Evolutionary conservation across 495 filamentous ascomycete species (phyloP).

Genomic region (Corynascus novoguineensis): DNA sequence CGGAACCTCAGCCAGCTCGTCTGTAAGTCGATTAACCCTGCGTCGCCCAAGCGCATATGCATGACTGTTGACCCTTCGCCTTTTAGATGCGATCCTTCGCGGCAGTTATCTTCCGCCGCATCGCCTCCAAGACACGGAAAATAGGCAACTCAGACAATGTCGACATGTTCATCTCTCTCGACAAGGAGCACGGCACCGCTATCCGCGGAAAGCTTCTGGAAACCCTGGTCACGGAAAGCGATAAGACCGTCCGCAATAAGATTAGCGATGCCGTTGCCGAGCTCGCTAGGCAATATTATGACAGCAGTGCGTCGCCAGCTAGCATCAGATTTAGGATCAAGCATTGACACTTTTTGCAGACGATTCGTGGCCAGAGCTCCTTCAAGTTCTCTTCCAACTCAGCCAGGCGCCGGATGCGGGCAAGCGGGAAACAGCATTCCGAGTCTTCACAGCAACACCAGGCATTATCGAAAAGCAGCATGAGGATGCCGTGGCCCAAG

Average conservation of each 20-base stretch:
- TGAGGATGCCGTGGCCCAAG: slow-evolving; percentile 72
- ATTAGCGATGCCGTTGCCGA: slow-evolving; percentile 95
- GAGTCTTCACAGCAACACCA: slow-evolving; percentile 91
- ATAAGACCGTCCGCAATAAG: slow-evolving; percentile 77
- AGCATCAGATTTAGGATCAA: not conserved
- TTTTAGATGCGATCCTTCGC: slow-evolving; percentile 76
- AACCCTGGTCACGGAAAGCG: slow-evolving; percentile 63
- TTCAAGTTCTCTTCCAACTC: slow-evolving; percentile 75
- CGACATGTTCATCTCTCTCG: slow-evolving; percentile 78
- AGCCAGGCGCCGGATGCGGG: slow-evolving; percentile 77
- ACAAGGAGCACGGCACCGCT: slow-evolving; percentile 59
- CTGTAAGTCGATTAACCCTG: slow-evolving; percentile 48
- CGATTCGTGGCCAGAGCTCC: slow-evolving; percentile 84
- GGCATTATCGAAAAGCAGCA: slow-evolving; percentile 96
- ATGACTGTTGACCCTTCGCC: slow-evolving; percentile 4
- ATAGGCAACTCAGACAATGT: slow-evolving; percentile 60
- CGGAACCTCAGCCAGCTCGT: slow-evolving; percentile 54
- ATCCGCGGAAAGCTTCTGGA: slow-evolving; percentile 79
- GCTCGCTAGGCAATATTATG: slow-evolving; percentile 87
- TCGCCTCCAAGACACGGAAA: slow-evolving; percentile 82
- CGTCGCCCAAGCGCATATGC: slow-evolving; percentile 1
- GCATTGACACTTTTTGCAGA: slow-evolving; percentile 47
- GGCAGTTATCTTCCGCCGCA: slow-evolving; percentile 90
- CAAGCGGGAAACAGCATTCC: slow-evolving; percentile 83
- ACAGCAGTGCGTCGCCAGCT: slow-evolving; percentile 61